These are phyloP conservation scores for Macrophomina tecta DNA, from an alignment of 2,329 filamentous ascomycete genomes.

Conservation along the genomic window DNA sequence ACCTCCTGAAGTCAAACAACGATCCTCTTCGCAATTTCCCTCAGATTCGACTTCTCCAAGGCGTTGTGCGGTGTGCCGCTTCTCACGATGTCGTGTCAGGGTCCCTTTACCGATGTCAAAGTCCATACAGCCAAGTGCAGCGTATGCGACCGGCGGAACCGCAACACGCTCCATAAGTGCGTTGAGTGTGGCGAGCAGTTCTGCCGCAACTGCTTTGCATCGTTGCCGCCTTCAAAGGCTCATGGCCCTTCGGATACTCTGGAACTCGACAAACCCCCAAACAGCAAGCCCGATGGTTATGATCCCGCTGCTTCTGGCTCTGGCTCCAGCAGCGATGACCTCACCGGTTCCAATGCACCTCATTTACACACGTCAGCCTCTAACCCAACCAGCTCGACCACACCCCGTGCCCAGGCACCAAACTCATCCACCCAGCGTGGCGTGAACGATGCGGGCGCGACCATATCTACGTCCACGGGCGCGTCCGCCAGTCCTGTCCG, in stretches of 20 bases:
- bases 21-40: background rate
- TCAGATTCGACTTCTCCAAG: background rate
- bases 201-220: constrained; percentile 38
- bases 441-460: background rate
- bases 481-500: background rate
- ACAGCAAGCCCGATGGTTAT: background rate
- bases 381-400: background rate
- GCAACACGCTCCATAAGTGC: constrained; percentile 40
- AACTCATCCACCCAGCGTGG: background rate
- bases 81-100: constrained; percentile 25
- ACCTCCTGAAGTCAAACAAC: too few relatives aligned
- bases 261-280: background rate
- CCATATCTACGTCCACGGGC: background rate
- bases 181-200: constrained; percentile 44
- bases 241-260: constrained; percentile 14
- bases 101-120: constrained; percentile 34
- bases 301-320: background rate
- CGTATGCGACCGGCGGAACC: constrained; percentile 43
- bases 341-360: background rate
- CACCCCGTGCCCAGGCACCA: background rate
- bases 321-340: background rate
- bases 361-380: too few relatives aligned
- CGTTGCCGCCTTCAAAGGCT: constrained; percentile 25
- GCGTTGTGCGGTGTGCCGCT: too few relatives aligned
- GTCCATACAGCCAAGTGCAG: constrained; percentile 48